phyloP scores from a whole-genome alignment of 371 early-diverging fungal genomes.

The Actinomortierella wolfii region DNA sequence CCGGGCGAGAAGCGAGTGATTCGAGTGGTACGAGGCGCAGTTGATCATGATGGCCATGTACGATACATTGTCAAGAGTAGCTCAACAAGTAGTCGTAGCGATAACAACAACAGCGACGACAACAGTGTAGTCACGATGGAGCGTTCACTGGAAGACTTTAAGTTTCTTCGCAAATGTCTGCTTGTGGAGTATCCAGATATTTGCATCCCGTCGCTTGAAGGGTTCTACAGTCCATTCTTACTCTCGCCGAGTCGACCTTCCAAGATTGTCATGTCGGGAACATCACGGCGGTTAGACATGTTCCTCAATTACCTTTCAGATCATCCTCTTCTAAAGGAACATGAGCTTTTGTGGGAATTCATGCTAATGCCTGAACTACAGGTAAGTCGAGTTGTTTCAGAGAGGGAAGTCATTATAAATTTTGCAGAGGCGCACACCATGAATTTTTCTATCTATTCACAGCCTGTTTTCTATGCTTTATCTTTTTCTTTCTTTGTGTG shows the following conservation, averaged over 20 bases:
- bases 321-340: constrained; percentile 51
- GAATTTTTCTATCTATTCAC: too few relatives aligned
- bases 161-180: constrained; percentile 48
- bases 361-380: constrained; percentile 51
- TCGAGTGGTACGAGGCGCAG: constrained; percentile 36
- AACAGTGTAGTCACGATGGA: constrained; percentile 36
- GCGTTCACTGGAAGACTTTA: constrained; percentile 54
- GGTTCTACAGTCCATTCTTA: constrained; percentile 45
- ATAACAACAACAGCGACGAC: too few relatives aligned
- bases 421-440: background rate
- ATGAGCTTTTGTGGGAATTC: constrained; percentile 56
- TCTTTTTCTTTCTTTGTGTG: background rate
- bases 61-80: constrained; percentile 52
- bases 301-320: constrained; percentile 55
- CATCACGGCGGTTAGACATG: constrained; percentile 43
- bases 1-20: constrained; percentile 27
- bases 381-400: constrained; percentile 30
- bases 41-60: constrained; percentile 38
- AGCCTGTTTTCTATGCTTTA: too few relatives aligned
- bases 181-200: constrained; percentile 54
- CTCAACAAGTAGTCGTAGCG: constrained; percentile 34
- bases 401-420: too few relatives aligned
- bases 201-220: constrained; percentile 55
- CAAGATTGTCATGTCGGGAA: constrained; percentile 35
- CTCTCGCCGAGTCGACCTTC: constrained; percentile 54